Evolutionary conservation across 495 filamentous ascomycete species (phyloP).

Genomic region (Cryomyces minteri): DNA sequence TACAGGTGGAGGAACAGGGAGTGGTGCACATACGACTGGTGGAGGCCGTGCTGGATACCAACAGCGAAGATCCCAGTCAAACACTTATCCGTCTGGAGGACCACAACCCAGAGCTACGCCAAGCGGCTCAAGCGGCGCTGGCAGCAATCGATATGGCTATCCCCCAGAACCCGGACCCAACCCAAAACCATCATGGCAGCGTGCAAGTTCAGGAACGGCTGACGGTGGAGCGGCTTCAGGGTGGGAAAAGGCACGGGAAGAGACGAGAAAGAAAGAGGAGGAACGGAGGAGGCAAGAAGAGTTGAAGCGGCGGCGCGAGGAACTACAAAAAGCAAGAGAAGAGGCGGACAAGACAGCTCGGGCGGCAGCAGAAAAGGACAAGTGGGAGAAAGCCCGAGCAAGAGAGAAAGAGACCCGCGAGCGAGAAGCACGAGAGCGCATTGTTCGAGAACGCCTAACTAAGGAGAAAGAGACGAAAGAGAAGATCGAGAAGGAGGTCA

Average conservation of each 20-base stretch:
- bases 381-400: constrained; percentile 24
- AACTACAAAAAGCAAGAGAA: constrained; percentile 18
- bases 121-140: background rate
- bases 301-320: constrained; percentile 29
- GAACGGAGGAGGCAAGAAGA: constrained; percentile 38
- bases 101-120: background rate
- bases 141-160: too few relatives aligned
- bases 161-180: background rate
- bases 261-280: constrained; percentile 41
- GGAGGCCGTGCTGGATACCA: constrained; percentile 7
- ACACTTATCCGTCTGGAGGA: background rate
- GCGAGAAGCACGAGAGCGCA: constrained; percentile 22
- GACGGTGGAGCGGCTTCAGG: constrained; percentile 16
- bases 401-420: constrained; percentile 23
- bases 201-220: constrained; percentile 16
- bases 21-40: background rate
- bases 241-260: constrained; percentile 57
- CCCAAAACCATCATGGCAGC: constrained; percentile 26
- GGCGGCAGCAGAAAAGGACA: constrained; percentile 24
- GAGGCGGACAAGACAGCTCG: constrained; percentile 21
- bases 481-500: constrained; percentile 24
- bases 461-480: constrained; percentile 28
- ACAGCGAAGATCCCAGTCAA: constrained; percentile 4
- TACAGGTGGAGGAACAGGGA: background rate
- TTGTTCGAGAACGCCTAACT: constrained; percentile 23